phyloP scores from a whole-genome alignment of 805 yeast species.

The Sugiyamaella boreocaroliniensis region DNA sequence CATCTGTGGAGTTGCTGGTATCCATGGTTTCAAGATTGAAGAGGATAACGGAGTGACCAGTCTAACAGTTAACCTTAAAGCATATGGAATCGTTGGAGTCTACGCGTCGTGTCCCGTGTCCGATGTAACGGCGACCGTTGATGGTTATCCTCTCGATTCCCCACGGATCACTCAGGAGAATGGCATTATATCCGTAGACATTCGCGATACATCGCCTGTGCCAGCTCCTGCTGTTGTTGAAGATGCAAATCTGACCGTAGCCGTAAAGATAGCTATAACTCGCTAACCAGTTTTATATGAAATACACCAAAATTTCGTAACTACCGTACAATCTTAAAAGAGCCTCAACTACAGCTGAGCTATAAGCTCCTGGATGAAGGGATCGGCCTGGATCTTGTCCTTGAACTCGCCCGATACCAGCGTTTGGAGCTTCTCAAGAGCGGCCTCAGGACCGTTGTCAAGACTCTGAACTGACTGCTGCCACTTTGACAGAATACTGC shows the following conservation, averaged over 20 bases:
- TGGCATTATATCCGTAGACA: not conserved
- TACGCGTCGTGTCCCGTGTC: slow-evolving; percentile 1
- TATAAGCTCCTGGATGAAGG: slow-evolving; percentile 14
- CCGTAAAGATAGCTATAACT: not conserved
- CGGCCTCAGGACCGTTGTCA: slow-evolving; percentile 7
- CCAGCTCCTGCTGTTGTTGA: not conserved
- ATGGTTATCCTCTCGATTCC: not conserved
- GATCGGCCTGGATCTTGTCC: slow-evolving; percentile 4
- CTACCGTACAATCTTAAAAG: too few relatives aligned
- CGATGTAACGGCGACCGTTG: not conserved
- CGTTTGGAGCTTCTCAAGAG: slow-evolving; percentile 10
- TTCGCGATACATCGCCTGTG: not conserved
- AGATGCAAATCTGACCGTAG: not conserved
- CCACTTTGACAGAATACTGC: slow-evolving; percentile 40
- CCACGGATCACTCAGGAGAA: not conserved
- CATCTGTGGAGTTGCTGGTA: slow-evolving; percentile 15
- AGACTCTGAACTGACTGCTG: slow-evolving; percentile 9
- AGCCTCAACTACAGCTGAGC: slow-evolving; percentile 5
- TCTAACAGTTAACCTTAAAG: slow-evolving; percentile 7
- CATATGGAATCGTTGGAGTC: slow-evolving; percentile 12
- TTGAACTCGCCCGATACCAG: slow-evolving; percentile 9
- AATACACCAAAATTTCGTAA: too few relatives aligned
- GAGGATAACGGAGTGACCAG: not conserved
- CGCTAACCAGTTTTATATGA: too few relatives aligned
- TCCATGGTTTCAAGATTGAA: slow-evolving; percentile 3